Evolutionary conservation across 2,329 filamentous ascomycete species (phyloP).

Genomic region (Didymella keratinophila): DNA sequence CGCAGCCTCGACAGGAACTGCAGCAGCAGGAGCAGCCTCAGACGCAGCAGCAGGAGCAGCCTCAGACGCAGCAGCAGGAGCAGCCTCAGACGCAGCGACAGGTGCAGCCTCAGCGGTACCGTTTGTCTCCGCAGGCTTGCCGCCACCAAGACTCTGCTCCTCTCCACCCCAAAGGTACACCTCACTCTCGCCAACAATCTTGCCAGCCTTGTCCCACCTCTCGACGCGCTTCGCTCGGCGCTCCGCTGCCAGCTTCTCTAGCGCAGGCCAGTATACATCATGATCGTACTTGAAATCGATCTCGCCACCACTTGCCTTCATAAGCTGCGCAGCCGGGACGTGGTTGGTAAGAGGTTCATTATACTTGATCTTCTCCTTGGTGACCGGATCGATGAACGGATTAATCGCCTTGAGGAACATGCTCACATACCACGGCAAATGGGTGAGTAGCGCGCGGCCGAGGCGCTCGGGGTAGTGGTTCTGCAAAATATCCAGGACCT

Average conservation of each 20-base stretch:
- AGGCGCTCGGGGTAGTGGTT: conserved; percentile 94
- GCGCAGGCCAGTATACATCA: conserved; percentile 83
- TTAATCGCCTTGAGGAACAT: conserved; percentile 97
- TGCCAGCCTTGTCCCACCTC: conserved; percentile 82
- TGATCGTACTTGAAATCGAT: conserved; percentile 94
- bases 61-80: neutral
- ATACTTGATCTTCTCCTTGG: conserved; percentile 94
- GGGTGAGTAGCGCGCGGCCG: conserved; percentile 86
- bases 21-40: neutral
- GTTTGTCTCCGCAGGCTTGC: neutral
- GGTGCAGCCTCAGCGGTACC: too few relatives aligned
- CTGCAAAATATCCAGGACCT: conserved; percentile 90
- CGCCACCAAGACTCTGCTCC: conserved; percentile 34
- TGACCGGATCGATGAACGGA: conserved; percentile 95
- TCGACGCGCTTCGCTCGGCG: conserved; percentile 68
- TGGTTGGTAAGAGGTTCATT: conserved; percentile 89
- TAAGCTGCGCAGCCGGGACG: conserved; percentile 82
- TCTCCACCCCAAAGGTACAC: conserved; percentile 80
- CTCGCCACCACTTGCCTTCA: conserved; percentile 78
- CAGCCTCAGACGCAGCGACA: neutral
- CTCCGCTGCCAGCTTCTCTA: conserved; percentile 74
- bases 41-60: neutral
- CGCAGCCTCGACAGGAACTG: neutral
- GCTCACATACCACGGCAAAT: conserved; percentile 88
- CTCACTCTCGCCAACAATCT: conserved; percentile 85